phyloP scores from a whole-genome alignment of 768 basidiomycete genomes.

The Cyclocybe cylindracea region DNA sequence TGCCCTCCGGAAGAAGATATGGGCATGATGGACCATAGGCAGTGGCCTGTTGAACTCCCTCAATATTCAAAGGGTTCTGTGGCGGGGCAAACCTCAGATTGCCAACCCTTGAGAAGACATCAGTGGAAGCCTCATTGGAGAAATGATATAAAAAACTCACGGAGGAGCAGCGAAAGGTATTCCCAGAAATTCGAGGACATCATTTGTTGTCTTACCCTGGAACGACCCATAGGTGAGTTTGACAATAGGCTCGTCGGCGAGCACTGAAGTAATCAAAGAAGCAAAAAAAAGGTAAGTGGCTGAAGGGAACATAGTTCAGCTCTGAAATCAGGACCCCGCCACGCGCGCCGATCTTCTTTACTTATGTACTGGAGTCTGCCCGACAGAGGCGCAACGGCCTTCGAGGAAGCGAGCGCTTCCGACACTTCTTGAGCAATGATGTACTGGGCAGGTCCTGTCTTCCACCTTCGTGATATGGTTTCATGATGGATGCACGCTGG shows the following conservation, averaged over 20 bases:
- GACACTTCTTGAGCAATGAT: too few relatives aligned
- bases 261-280: too few relatives aligned
- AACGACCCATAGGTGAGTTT: conserved; percentile 10
- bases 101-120: conserved; percentile 8
- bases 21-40: conserved; percentile 39
- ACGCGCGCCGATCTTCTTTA: too few relatives aligned
- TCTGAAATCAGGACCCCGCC: too few relatives aligned
- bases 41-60: conserved; percentile 33
- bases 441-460: too few relatives aligned
- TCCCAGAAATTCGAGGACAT: conserved; percentile 30
- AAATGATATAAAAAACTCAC: conserved; percentile 21
- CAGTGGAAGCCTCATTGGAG: not conserved
- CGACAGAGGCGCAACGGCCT: too few relatives aligned
- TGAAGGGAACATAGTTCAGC: too few relatives aligned
- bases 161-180: conserved; percentile 42
- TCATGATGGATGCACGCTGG: too few relatives aligned
- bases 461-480: too few relatives aligned
- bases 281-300: too few relatives aligned
- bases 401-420: too few relatives aligned
- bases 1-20: conserved; percentile 21
- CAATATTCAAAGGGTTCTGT: conserved; percentile 24
- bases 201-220: conserved; percentile 4
- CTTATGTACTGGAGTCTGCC: too few relatives aligned
- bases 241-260: not conserved
- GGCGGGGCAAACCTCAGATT: conserved; percentile 38